Evolutionary conservation across 345 rosid species (phyloP).

Genomic region (Linum lewisii): DNA sequence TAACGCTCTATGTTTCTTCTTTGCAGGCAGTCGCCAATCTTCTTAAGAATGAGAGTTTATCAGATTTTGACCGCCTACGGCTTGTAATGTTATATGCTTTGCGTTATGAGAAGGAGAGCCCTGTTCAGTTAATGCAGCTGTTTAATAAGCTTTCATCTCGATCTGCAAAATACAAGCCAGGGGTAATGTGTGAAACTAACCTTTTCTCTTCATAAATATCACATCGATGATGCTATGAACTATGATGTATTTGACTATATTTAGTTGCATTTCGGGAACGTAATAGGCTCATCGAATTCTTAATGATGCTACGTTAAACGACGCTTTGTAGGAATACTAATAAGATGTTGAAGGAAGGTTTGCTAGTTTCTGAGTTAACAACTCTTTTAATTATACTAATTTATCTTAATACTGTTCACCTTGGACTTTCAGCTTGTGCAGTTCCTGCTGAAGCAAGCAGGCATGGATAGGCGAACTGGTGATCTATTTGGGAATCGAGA

Average conservation of each 20-base stretch:
- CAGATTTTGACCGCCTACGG: constrained; percentile 78
- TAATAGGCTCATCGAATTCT: too few relatives aligned
- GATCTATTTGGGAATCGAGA: constrained; percentile 96
- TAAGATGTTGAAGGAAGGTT: too few relatives aligned
- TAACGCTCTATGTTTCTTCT: constrained; percentile 10
- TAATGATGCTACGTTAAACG: too few relatives aligned
- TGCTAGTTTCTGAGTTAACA: too few relatives aligned
- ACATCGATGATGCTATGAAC: not conserved
- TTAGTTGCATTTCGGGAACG: not conserved
- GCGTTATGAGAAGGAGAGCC: constrained; percentile 95
- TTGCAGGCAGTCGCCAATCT: constrained; percentile 90
- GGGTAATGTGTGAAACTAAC: constrained; percentile 42
- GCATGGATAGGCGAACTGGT: constrained; percentile 83
- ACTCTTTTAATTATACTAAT: not conserved
- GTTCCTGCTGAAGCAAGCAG: constrained; percentile 93
- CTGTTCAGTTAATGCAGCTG: constrained; percentile 95
- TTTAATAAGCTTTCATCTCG: constrained; percentile 83
- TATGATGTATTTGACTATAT: not conserved
- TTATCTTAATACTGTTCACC: constrained; percentile 18
- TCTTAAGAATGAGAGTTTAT: constrained; percentile 66
- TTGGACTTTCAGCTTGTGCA: constrained; percentile 71
- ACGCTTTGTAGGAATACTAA: too few relatives aligned
- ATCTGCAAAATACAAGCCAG: constrained; percentile 88
- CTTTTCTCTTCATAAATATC: not conserved
- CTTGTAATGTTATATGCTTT: constrained; percentile 90